Conservation (phyloP, 2,329 filamentous ascomycete species). For the Colletotrichum acutatum region DNA sequence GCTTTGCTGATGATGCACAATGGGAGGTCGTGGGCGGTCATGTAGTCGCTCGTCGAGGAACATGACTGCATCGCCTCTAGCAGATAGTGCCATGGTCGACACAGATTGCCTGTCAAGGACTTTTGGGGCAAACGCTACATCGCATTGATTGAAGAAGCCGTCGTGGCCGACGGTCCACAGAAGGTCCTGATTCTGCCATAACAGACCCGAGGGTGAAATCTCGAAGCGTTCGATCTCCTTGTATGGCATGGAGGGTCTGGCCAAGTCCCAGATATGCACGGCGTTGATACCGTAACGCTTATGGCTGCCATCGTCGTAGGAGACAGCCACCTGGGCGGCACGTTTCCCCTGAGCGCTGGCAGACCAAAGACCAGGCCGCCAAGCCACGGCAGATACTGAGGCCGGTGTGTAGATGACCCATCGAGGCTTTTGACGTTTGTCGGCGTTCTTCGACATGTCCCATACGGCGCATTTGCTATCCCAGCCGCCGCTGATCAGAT, state of each 20-base stretch:
- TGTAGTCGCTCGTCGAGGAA: constrained; percentile 69
- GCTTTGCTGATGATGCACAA: constrained; percentile 47
- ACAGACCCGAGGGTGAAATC: constrained; percentile 64
- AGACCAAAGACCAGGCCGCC: constrained; percentile 75
- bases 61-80: constrained; percentile 69
- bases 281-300: constrained; percentile 66
- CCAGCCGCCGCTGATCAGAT: constrained; percentile 71
- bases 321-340: constrained; percentile 70
- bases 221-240: constrained; percentile 73
- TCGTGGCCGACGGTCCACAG: constrained; percentile 75
- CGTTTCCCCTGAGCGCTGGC: constrained; percentile 69
- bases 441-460: constrained; percentile 69
- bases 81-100: constrained; percentile 70
- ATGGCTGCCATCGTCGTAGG: constrained; percentile 67
- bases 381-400: constrained; percentile 67
- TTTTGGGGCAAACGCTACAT: constrained; percentile 72
- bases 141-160: constrained; percentile 71
- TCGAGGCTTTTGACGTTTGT: constrained; percentile 73
- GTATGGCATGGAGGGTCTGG: constrained; percentile 73
- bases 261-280: constrained; percentile 77
- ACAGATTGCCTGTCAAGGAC: constrained; percentile 71
- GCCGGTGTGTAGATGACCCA: constrained; percentile 71
- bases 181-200: constrained; percentile 74
- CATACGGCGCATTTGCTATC: constrained; percentile 73
- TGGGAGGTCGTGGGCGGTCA: constrained; percentile 54